Percentiles rank a stretch among this genome's conserved stretches.
phyloP scores from a whole-genome alignment of 1,139 yeast genomes.

The Yamadazyma atlantica region DNA sequence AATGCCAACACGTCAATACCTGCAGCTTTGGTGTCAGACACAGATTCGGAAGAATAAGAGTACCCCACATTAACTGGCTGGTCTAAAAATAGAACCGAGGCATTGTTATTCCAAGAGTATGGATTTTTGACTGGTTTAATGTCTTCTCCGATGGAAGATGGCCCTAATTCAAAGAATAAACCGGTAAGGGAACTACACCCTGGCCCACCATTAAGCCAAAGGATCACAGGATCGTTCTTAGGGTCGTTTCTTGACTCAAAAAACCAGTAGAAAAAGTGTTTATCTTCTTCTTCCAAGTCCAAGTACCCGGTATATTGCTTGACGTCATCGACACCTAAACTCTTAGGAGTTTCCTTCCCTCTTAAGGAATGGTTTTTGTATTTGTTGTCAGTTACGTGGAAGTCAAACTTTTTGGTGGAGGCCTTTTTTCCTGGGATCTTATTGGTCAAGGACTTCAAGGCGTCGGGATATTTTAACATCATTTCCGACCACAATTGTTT shows the following conservation, averaged over 20 bases:
- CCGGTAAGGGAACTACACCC: slow-evolving; percentile 48
- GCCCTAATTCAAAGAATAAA: slow-evolving; percentile 45
- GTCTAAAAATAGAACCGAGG: slow-evolving; percentile 46
- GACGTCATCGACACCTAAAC: slow-evolving; percentile 72
- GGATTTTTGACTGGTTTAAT: slow-evolving; percentile 42
- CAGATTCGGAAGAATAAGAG: slow-evolving; percentile 67
- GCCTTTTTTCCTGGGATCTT: slow-evolving; percentile 50
- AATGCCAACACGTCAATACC: slow-evolving; percentile 93
- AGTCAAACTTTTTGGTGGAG: slow-evolving; percentile 52
- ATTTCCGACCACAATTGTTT: slow-evolving; percentile 60
- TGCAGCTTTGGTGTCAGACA: slow-evolving; percentile 81
- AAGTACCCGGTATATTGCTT: slow-evolving; percentile 87
- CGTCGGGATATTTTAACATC: slow-evolving; percentile 56
- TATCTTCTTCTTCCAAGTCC: slow-evolving; percentile 80
- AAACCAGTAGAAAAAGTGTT: slow-evolving; percentile 58
- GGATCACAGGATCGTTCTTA: slow-evolving; percentile 41
- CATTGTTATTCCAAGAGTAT: slow-evolving; percentile 44
- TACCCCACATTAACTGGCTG: slow-evolving; percentile 65
- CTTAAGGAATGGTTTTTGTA: slow-evolving; percentile 60
- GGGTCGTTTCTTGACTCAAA: slow-evolving; percentile 49
- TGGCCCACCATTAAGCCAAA: slow-evolving; percentile 51
- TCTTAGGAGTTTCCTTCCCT: slow-evolving; percentile 57
- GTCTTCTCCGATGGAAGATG: slow-evolving; percentile 35
- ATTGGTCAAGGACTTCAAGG: slow-evolving; percentile 48
- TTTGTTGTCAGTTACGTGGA: slow-evolving; percentile 45